A percentile compares a stretch with the other conserved stretches of the same genome.
Conservation (phyloP, 2,329 filamentous ascomycete species). For the Lecanosticta acicola region DNA sequence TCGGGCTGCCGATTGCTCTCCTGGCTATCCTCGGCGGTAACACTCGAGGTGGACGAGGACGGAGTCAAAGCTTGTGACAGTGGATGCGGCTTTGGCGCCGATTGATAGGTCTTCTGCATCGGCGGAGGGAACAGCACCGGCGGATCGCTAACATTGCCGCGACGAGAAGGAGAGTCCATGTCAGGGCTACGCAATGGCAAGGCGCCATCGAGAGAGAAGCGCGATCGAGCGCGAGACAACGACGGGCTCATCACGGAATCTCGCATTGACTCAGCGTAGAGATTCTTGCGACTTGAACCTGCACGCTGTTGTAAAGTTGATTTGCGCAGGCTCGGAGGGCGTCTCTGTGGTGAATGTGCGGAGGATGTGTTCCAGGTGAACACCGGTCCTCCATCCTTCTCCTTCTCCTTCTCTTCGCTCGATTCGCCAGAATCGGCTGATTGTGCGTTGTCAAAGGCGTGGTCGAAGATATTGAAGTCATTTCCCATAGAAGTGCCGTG, state of each 20-base stretch:
- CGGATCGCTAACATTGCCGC: conserved; percentile 61
- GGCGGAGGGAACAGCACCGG: conserved; percentile 36
- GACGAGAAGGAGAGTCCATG: conserved; percentile 54
- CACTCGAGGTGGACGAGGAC: conserved; percentile 74
- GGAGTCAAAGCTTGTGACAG: conserved; percentile 81
- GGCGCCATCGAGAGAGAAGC: conserved; percentile 75
- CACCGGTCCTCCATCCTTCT: conserved; percentile 27
- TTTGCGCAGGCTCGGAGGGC: conserved; percentile 55
- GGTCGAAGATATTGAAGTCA: conserved; percentile 73
- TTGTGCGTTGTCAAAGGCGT: conserved; percentile 33
- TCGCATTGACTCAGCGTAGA: conserved; percentile 33
- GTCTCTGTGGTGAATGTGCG: conserved; percentile 29
- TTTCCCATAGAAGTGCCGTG: conserved; percentile 62
- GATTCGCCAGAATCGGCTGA: conserved; percentile 22
- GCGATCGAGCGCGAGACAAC: conserved; percentile 44
- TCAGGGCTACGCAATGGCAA: conserved; percentile 61
- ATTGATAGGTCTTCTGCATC: conserved; percentile 30
- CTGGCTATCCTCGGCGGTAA: conserved; percentile 57
- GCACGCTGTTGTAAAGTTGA: conserved; percentile 84
- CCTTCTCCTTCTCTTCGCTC: conserved; percentile 25
- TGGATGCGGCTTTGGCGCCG: conserved; percentile 60
- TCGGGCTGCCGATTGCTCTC: conserved; percentile 34
- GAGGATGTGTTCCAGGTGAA: conserved; percentile 35
- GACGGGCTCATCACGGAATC: conserved; percentile 25
- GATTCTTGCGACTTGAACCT: conserved; percentile 40